phyloP scores from a whole-genome alignment of 2,329 filamentous ascomycete genomes.

The Colletotrichum sp. region DNA sequence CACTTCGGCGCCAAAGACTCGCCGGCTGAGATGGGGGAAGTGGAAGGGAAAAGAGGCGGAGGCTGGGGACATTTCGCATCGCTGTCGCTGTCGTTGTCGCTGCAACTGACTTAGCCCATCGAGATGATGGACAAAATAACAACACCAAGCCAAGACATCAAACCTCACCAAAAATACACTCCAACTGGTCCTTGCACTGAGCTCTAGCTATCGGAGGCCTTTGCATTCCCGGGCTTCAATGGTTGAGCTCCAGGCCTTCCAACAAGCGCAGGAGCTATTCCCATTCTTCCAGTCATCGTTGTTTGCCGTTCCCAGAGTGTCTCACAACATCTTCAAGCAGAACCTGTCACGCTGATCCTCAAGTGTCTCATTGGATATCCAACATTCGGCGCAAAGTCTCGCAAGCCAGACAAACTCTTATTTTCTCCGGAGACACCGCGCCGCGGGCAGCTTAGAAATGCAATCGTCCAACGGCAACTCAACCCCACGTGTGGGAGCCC shows the following conservation, averaged over 20 bases:
- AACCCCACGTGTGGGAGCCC: constrained; percentile 7
- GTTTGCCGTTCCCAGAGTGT: neutral
- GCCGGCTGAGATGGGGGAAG: neutral
- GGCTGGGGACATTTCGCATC: neutral
- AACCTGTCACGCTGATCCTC: neutral
- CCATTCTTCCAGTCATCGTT: neutral
- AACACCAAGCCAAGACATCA: neutral
- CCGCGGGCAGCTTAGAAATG: constrained; percentile 9
- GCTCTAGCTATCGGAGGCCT: neutral
- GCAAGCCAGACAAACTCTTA: neutral
- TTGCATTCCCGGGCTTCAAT: neutral
- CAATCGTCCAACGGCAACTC: constrained; percentile 12
- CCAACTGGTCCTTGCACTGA: neutral
- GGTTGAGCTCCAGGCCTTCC: constrained; percentile 1
- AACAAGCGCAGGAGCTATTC: neutral
- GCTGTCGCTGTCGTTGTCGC: neutral
- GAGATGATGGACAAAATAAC: neutral
- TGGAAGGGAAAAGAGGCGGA: neutral
- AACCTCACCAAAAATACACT: constrained; percentile 9
- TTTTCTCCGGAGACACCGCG: neutral
- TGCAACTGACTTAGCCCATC: neutral
- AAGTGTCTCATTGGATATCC: neutral
- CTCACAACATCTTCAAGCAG: neutral
- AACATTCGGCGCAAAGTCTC: neutral
- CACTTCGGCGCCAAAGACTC: neutral